These are phyloP conservation scores for Noccaea bulbosa DNA, from an alignment of 345 rosid species.

Conservation along the genomic window DNA sequence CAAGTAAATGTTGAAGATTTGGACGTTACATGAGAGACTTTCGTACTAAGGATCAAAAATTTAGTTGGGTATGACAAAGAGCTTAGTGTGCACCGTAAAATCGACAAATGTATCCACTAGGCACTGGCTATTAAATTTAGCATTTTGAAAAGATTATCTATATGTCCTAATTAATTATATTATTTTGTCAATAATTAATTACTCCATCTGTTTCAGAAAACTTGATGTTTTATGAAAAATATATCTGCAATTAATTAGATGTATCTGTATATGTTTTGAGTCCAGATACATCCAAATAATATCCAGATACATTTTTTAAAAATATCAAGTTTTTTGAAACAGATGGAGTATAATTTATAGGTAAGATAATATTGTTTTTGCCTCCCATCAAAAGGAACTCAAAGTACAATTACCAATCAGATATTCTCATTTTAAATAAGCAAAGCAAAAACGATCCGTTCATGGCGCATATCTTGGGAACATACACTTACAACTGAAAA, in stretches of 20 bases:
- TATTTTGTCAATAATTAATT: conserved; percentile 21
- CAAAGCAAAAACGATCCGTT: conserved; percentile 17
- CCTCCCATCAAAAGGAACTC: conserved; percentile 36
- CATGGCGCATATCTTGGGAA: conserved; percentile 34
- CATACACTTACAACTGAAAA: background rate
- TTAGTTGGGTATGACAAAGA: conserved; percentile 45
- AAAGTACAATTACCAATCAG: conserved; percentile 36
- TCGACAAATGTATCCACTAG: conserved; percentile 40
- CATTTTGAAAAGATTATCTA: conserved; percentile 11
- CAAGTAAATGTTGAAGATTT: conserved; percentile 33
- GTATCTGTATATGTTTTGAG: no score
- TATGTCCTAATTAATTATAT: background rate
- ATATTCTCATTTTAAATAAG: conserved; percentile 30
- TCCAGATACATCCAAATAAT: no score
- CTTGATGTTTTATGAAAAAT: no score
- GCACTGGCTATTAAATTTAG: background rate
- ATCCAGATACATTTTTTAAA: no score
- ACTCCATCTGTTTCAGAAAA: no score
- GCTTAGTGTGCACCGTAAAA: conserved; percentile 46
- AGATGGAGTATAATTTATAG: background rate
- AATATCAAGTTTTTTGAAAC: no score
- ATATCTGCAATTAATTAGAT: no score
- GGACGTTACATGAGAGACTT: conserved; percentile 41
- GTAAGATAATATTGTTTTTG: conserved; percentile 30
- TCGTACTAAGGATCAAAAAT: conserved; percentile 36